Conservation (phyloP, 2,329 filamentous ascomycete species). For the Venturia asperata region DNA sequence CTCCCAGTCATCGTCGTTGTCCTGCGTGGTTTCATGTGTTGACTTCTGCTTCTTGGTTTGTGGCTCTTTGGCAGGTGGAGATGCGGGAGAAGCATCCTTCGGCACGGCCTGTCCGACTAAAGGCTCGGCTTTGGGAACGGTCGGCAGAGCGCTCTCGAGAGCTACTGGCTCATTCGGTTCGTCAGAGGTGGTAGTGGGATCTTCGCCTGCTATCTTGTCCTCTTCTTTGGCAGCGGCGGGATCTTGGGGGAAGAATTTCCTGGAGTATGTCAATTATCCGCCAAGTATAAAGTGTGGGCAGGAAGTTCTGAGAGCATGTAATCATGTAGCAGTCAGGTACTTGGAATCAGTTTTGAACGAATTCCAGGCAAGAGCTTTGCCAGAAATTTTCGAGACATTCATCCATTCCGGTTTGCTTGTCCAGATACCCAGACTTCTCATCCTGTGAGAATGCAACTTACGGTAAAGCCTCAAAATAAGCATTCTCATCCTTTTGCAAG, state of each 20-base stretch:
- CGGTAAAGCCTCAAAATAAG: constrained; percentile 67
- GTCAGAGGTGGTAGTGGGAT: not conserved
- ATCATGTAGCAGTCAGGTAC: not conserved
- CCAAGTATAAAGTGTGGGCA: constrained; percentile 22
- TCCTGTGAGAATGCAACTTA: constrained; percentile 42
- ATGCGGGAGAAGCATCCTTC: constrained; percentile 37
- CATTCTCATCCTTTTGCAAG: constrained; percentile 64
- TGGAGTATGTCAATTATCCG: not conserved
- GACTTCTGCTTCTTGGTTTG: constrained; percentile 44
- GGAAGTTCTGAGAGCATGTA: not conserved
- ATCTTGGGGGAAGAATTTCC: constrained; percentile 14
- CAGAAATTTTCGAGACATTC: not conserved
- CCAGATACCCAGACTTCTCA: not conserved
- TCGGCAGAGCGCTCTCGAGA: not conserved
- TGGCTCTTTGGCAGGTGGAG: constrained; percentile 32
- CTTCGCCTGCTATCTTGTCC: constrained; percentile 1
- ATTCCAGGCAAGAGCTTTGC: constrained; percentile 17
- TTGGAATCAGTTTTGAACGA: not conserved
- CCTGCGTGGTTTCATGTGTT: constrained; percentile 26
- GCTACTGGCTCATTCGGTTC: not conserved
- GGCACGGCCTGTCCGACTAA: not conserved
- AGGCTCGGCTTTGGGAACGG: constrained; percentile 17
- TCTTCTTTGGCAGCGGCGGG: not conserved
- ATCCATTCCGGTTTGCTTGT: not conserved
- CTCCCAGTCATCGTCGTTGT: constrained; percentile 36